Conservation (phyloP, 192 early-diverging fungal genomes). For the Backusella luteola region DNA sequence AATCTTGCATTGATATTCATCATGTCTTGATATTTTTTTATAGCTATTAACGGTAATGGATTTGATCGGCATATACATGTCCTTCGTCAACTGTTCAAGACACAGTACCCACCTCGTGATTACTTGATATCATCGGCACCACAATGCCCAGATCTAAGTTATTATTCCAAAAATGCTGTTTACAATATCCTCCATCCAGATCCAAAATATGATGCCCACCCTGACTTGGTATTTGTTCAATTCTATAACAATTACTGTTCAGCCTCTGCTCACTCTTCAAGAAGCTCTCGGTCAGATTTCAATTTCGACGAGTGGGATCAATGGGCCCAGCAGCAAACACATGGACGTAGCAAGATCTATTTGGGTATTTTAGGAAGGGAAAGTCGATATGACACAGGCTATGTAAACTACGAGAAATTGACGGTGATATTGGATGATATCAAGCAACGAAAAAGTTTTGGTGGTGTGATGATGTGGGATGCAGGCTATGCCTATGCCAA, state of each 20-base stretch:
- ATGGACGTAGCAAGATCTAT: slow-evolving; percentile 61
- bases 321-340: slow-evolving; percentile 59
- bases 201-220: slow-evolving; percentile 43
- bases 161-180: slow-evolving; percentile 54
- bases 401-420: slow-evolving; percentile 35
- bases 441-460: slow-evolving; percentile 44
- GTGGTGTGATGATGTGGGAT: slow-evolving; percentile 70
- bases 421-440: slow-evolving; percentile 31
- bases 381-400: slow-evolving; percentile 57
- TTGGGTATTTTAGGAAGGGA: slow-evolving; percentile 63
- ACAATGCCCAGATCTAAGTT: slow-evolving; percentile 70
- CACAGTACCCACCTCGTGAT: slow-evolving; percentile 32
- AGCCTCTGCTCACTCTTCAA: not conserved
- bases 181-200: slow-evolving; percentile 31
- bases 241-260: slow-evolving; percentile 52
- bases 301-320: slow-evolving; percentile 75
- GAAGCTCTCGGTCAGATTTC: slow-evolving; percentile 39
- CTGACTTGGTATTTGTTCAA: slow-evolving; percentile 75
- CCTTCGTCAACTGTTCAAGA: slow-evolving; percentile 43
- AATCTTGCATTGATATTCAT: slow-evolving; percentile 37
- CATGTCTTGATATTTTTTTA: not conserved
- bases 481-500: slow-evolving; percentile 21
- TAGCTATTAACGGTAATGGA: slow-evolving; percentile 6
- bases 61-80: slow-evolving; percentile 23
- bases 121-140: slow-evolving; percentile 68